Evolutionary conservation across 1,284 basidiomycete species (phyloP).

Genomic region (Puccinia triticina): DNA sequence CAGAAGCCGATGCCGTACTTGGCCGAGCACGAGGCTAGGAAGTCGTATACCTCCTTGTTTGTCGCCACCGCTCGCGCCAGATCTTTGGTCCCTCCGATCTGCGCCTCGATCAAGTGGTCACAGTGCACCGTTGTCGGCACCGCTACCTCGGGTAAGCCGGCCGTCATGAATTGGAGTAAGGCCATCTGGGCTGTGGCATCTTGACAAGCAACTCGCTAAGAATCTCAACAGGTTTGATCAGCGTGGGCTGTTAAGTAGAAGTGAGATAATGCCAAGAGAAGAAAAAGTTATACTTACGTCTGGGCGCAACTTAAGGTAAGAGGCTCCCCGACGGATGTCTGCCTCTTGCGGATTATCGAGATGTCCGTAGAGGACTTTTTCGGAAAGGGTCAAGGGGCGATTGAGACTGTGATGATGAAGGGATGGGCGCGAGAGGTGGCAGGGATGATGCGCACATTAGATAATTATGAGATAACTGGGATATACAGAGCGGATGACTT

Average conservation of each 20-base stretch:
- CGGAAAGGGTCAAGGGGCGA: conserved; percentile 90
- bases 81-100: conserved; percentile 89
- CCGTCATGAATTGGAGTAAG: conserved; percentile 99
- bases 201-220: conserved; percentile 96
- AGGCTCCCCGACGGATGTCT: conserved; percentile 82
- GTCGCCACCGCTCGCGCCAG: conserved; percentile 86
- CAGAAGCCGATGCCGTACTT: conserved; percentile 99
- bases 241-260: too few species aligned
- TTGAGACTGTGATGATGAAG: conserved; percentile 69
- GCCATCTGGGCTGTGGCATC: conserved; percentile 99
- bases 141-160: conserved; percentile 94
- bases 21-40: conserved; percentile 94
- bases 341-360: conserved; percentile 89
- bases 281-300: conserved; percentile 69
- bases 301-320: conserved; percentile 92
- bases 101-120: conserved; percentile 98
- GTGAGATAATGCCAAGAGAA: too few species aligned
- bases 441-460: too few species aligned
- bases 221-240: conserved; percentile 52
- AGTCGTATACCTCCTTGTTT: conserved; percentile 99
- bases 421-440: conserved; percentile 36
- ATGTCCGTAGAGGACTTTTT: conserved; percentile 99
- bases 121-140: conserved; percentile 87
- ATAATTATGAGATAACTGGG: conserved; percentile 17
- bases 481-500: conserved; percentile 59